A percentile compares a stretch with the other conserved stretches of the same genome.
phyloP scores from a whole-genome alignment of 768 basidiomycete genomes.

The Hericium coralloides region DNA sequence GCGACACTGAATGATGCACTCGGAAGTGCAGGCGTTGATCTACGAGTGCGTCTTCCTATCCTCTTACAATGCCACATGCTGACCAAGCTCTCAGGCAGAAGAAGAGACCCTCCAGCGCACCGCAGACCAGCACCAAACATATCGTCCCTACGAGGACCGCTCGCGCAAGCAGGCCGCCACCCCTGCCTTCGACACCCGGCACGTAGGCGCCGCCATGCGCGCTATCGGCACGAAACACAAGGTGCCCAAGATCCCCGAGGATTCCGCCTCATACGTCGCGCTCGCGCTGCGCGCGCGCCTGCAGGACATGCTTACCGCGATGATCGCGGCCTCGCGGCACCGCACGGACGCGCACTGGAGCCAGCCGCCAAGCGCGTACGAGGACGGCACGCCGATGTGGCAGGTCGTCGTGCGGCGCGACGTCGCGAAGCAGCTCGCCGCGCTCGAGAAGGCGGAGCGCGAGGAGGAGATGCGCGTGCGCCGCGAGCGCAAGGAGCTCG shows the following conservation, averaged over 20 bases:
- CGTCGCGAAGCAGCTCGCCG: slow-evolving; percentile 66
- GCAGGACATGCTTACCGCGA: slow-evolving; percentile 55
- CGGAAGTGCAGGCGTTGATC: slow-evolving; percentile 80
- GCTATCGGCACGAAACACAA: slow-evolving; percentile 60
- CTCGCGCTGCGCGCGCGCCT: slow-evolving; percentile 71
- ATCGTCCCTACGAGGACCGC: slow-evolving; percentile 68
- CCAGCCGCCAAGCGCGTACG: slow-evolving; percentile 55
- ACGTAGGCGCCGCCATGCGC: slow-evolving; percentile 61
- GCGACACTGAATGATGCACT: slow-evolving; percentile 77
- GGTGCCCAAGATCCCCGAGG: slow-evolving; percentile 58
- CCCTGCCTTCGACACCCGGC: slow-evolving; percentile 60
- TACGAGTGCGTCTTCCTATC: slow-evolving; percentile 41
- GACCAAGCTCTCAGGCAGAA: slow-evolving; percentile 50
- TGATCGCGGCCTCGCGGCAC: slow-evolving; percentile 61
- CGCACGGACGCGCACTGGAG: slow-evolving; percentile 66
- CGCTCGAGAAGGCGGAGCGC: slow-evolving; percentile 68
- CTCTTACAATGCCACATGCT: background rate
- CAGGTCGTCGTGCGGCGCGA: slow-evolving; percentile 68
- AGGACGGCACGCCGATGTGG: slow-evolving; percentile 75
- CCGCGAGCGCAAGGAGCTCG: slow-evolving; percentile 70
- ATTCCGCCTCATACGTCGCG: slow-evolving; percentile 68
- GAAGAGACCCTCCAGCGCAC: slow-evolving; percentile 71
- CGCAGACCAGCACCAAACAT: slow-evolving; percentile 51
- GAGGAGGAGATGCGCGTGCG: slow-evolving; percentile 76
- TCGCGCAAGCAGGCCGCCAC: slow-evolving; percentile 64